Evolutionary conservation across 1,284 basidiomycete species (phyloP).

Genomic region (Fomitopsis palustris): DNA sequence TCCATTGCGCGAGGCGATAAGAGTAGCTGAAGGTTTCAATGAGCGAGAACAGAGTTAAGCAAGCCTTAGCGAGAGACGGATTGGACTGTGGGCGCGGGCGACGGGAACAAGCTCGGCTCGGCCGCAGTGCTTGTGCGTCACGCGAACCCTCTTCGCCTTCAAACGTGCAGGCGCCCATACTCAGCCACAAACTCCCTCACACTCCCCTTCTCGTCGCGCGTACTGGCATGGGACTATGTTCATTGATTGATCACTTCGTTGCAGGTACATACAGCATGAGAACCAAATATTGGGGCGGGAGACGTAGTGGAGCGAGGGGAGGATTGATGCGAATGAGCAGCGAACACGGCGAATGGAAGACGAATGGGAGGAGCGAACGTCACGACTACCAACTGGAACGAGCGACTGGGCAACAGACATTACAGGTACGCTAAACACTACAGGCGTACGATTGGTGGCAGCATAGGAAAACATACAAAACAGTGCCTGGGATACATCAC

Average conservation of each 20-base stretch:
- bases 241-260: background rate
- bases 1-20: background rate
- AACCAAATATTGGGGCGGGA: background rate
- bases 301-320: background rate
- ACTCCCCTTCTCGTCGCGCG: background rate
- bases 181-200: background rate
- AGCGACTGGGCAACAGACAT: background rate
- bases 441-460: background rate
- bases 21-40: background rate
- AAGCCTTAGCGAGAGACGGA: background rate
- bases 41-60: background rate
- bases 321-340: background rate
- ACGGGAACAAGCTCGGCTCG: background rate
- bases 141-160: background rate
- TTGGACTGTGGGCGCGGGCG: background rate
- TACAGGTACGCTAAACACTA: background rate
- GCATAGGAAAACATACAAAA: background rate
- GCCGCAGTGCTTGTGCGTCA: background rate
- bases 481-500: slow-evolving; percentile 10
- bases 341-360: background rate
- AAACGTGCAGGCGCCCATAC: background rate
- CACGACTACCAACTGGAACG: background rate
- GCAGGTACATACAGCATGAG: slow-evolving; percentile 10
- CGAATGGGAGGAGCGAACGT: background rate
- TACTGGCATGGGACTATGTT: background rate